phyloP scores from a whole-genome alignment of 148 eudicot genomes.

The Vaccinium darrowii region DNA sequence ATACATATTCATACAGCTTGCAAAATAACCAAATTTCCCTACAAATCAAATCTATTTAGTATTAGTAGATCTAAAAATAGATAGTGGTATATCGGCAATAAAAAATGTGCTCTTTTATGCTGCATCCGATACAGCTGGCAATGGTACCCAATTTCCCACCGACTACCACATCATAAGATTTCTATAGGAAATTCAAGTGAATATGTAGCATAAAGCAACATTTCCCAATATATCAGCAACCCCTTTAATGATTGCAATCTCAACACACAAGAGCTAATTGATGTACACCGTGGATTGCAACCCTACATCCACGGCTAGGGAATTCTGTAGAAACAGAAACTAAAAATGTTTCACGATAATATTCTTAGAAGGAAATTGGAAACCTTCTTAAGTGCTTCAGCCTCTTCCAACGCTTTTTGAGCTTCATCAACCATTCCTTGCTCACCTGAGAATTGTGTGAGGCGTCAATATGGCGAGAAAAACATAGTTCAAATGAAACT shows the following conservation, averaged over 20 bases:
- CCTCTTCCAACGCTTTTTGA: conserved; percentile 93
- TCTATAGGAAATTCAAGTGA: neutral
- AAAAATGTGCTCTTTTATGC: too few species aligned
- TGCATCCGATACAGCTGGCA: neutral
- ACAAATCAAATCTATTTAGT: neutral
- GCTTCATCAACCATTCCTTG: conserved; percentile 98
- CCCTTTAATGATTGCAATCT: neutral
- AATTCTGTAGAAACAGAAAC: neutral
- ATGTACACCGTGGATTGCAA: neutral
- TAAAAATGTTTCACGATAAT: neutral
- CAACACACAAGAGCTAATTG: neutral
- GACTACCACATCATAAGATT: neutral
- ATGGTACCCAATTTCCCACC: too few species aligned
- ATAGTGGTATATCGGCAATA: neutral
- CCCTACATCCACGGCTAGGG: neutral
- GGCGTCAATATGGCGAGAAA: neutral
- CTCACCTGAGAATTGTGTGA: conserved; percentile 54
- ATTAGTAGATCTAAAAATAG: neutral
- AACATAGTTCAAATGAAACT: neutral
- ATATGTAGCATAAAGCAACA: neutral
- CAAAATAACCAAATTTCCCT: neutral
- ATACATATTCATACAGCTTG: neutral
- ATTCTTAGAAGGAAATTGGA: neutral
- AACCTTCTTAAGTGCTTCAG: conserved; percentile 95
- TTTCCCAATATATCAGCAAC: neutral